Conservation (phyloP, 176 grass and related monocot species). For the Dendrocalamus sinicus region DNA sequence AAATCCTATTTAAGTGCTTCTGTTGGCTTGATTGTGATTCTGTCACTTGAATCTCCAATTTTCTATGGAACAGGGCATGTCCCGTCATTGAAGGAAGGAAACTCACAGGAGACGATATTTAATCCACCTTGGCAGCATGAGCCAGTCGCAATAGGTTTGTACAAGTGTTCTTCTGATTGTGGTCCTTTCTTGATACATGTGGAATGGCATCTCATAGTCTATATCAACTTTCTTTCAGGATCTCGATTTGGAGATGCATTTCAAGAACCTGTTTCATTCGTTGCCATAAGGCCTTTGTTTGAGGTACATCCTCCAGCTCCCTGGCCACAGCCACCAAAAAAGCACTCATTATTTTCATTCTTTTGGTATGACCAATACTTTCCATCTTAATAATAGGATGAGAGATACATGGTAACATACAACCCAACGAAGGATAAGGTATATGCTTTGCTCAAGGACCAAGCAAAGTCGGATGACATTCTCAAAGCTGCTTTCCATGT, state of each 20-base stretch:
- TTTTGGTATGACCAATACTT: constrained; percentile 31
- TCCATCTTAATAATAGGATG: constrained; percentile 59
- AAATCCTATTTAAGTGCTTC: constrained; percentile 1
- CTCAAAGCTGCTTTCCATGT: constrained; percentile 98
- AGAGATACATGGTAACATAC: constrained; percentile 96
- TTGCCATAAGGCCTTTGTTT: constrained; percentile 76
- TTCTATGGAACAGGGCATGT: constrained; percentile 64
- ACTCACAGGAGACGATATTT: constrained; percentile 95
- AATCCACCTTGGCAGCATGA: constrained; percentile 91
- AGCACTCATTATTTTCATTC: neutral
- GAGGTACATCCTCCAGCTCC: constrained; percentile 60
- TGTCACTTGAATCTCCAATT: constrained; percentile 11
- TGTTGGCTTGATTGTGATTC: constrained; percentile 25
- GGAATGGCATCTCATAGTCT: constrained; percentile 9
- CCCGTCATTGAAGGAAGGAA: constrained; percentile 92
- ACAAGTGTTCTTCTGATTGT: neutral
- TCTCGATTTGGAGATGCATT: constrained; percentile 95
- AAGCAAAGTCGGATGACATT: constrained; percentile 98
- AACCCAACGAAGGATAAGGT: constrained; percentile 98
- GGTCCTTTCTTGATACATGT: neutral
- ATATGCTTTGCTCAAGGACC: constrained; percentile 98
- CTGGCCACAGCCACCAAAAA: neutral
- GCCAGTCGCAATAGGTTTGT: constrained; percentile 75
- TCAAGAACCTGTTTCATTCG: constrained; percentile 91
- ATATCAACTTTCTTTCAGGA: constrained; percentile 54